Evolutionary conservation across 768 basidiomycete species (phyloP).

Genomic region (Lentinus tigrinus): DNA sequence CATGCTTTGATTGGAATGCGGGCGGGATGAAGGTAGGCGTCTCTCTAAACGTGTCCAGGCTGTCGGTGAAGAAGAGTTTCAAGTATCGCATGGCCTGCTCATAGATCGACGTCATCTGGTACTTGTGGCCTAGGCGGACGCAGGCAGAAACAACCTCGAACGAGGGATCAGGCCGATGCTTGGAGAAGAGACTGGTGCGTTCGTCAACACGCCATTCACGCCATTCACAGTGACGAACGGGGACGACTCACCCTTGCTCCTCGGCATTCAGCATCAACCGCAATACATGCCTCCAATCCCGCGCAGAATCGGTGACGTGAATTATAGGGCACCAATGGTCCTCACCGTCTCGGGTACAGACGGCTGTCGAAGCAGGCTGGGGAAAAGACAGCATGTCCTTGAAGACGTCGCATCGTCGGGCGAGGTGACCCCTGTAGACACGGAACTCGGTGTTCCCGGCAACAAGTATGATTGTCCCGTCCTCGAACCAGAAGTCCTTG

Average conservation of each 20-base stretch:
- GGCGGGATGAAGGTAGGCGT: neutral
- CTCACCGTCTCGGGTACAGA: neutral
- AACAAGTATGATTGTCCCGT: conserved; percentile 26
- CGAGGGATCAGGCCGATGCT: neutral
- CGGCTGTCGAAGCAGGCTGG: neutral
- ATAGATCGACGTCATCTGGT: conserved; percentile 5
- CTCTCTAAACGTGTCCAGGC: neutral
- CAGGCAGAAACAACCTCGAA: neutral
- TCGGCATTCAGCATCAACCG: neutral
- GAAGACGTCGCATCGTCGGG: conserved; percentile 22
- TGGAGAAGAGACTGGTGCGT: neutral
- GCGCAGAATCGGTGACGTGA: neutral
- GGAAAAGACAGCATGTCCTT: conserved; percentile 25
- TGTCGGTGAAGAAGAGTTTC: neutral
- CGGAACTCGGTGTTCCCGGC: conserved; percentile 23
- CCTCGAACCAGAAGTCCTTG: conserved; percentile 26
- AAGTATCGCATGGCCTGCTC: conserved; percentile 4
- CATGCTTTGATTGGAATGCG: neutral
- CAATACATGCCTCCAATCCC: neutral
- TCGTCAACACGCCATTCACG: neutral
- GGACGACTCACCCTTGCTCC: neutral
- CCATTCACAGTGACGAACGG: neutral
- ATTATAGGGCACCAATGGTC: neutral
- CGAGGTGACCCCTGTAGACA: conserved; percentile 24
- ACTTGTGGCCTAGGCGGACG: conserved; percentile 16